Conservation (phyloP, 1,284 basidiomycete genomes). For the Violaceomyces palustris region DNA sequence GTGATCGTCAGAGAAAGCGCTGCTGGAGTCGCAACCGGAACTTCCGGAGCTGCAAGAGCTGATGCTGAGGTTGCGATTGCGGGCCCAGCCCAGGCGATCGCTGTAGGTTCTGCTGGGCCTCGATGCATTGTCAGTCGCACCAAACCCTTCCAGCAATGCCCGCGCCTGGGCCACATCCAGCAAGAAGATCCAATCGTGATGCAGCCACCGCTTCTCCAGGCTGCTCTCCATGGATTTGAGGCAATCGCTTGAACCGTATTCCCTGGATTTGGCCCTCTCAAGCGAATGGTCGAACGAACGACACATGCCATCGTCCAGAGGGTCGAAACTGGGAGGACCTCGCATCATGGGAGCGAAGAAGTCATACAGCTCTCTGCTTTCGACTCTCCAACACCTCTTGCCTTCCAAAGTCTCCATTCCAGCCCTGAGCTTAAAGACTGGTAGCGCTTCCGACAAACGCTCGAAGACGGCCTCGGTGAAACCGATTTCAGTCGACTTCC, state of each 20-base stretch:
- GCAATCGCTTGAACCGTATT: no score
- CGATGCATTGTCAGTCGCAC: slow-evolving; percentile 1
- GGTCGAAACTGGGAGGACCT: slow-evolving; percentile 3
- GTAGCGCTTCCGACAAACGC: slow-evolving; percentile 3
- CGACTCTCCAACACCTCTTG: no score
- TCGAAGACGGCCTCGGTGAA: slow-evolving; percentile 2
- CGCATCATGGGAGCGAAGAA: slow-evolving; percentile 6
- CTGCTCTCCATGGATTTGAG: no score
- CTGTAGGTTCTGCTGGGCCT: no score
- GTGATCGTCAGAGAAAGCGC: not conserved
- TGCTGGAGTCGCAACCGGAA: no score
- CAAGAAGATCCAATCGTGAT: slow-evolving; percentile 3
- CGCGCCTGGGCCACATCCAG: slow-evolving; percentile 3
- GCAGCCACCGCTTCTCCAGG: no score
- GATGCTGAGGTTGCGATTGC: no score
- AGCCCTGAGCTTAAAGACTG: slow-evolving; percentile 2
- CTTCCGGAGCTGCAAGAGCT: no score
- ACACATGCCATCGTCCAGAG: not conserved
- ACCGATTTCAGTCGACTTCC: slow-evolving; percentile 1
- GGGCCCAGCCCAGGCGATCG: no score
- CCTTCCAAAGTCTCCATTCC: no score
- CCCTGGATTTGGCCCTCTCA: no score
- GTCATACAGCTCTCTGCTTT: not conserved
- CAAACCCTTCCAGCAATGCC: slow-evolving; percentile 3
- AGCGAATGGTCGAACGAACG: slow-evolving; percentile 1